phyloP scores from a whole-genome alignment of 1,284 basidiomycete genomes.

The Coniferiporia weirii region DNA sequence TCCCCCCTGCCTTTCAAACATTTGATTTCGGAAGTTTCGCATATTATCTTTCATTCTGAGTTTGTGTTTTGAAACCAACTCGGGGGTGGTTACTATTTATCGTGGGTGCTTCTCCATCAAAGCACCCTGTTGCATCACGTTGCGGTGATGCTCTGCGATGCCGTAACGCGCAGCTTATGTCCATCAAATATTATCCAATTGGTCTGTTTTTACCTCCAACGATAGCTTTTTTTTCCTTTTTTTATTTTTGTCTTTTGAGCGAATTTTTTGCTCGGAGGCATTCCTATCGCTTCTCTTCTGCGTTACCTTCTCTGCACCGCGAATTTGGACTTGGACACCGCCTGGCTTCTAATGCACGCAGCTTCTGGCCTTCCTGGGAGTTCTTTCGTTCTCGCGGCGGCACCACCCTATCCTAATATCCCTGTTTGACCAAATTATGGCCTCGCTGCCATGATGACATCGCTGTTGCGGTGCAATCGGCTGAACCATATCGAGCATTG shows the following conservation, averaged over 20 bases:
- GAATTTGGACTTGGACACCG: neutral
- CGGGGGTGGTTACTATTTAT: neutral
- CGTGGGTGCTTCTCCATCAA: slow-evolving; percentile 1
- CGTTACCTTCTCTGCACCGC: neutral
- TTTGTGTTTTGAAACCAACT: neutral
- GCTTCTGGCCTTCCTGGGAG: neutral
- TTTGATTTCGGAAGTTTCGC: slow-evolving; percentile 1
- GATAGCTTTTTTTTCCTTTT: too few relatives aligned
- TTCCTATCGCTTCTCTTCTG: neutral
- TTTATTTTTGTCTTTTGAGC: too few relatives aligned
- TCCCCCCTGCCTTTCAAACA: neutral
- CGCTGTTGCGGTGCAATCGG: neutral
- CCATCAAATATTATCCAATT: neutral
- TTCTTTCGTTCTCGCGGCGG: neutral
- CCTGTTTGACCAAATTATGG: neutral
- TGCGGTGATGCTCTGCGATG: neutral
- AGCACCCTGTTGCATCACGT: neutral
- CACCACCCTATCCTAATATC: slow-evolving; percentile 4
- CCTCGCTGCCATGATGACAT: neutral
- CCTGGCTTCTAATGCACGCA: neutral
- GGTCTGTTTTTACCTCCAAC: too few relatives aligned
- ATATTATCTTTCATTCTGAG: neutral
- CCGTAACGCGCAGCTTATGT: neutral
- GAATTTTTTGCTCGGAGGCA: too few relatives aligned
- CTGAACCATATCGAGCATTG: too few relatives aligned